Evolutionary conservation across 2,329 filamentous ascomycete genomes (phyloP).

Genomic region (Claviceps capensis): DNA sequence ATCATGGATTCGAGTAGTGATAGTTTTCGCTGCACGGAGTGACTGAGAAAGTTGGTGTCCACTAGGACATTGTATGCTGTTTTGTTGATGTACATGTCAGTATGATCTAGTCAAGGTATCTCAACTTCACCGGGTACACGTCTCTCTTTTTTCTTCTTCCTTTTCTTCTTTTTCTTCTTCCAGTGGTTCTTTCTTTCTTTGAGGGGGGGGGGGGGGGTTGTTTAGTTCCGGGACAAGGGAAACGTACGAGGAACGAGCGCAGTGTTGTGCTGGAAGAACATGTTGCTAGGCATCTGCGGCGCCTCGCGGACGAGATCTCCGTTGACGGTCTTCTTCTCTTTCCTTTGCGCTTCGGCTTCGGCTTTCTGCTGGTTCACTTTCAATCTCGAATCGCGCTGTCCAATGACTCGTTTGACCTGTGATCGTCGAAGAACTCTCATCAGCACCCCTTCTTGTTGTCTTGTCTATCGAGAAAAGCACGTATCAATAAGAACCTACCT

Average conservation of each 20-base stretch:
- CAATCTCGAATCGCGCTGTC: slow-evolving; percentile 64
- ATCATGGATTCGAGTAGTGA: slow-evolving; percentile 80
- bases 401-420: slow-evolving; percentile 68
- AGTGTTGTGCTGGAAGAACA: slow-evolving; percentile 85
- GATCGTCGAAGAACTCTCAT: not conserved
- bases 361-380: slow-evolving; percentile 67
- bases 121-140: not conserved
- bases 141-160: not conserved
- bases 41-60: slow-evolving; percentile 83
- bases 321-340: slow-evolving; percentile 40
- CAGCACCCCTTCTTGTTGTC: not conserved
- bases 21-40: slow-evolving; percentile 83
- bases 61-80: slow-evolving; percentile 45
- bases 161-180: not conserved
- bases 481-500: slow-evolving; percentile 30
- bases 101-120: not conserved
- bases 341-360: slow-evolving; percentile 43
- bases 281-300: slow-evolving; percentile 66
- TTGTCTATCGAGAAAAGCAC: not conserved
- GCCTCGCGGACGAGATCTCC: slow-evolving; percentile 61
- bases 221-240: too few species aligned
- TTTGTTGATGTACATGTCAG: not conserved
- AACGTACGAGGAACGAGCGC: slow-evolving; percentile 52
- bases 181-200: too few species aligned
- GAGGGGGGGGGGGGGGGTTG: too few species aligned